These are phyloP conservation scores for Triticum urartu DNA, from an alignment of 176 grass and related monocot genomes.

Conservation along the genomic window DNA sequence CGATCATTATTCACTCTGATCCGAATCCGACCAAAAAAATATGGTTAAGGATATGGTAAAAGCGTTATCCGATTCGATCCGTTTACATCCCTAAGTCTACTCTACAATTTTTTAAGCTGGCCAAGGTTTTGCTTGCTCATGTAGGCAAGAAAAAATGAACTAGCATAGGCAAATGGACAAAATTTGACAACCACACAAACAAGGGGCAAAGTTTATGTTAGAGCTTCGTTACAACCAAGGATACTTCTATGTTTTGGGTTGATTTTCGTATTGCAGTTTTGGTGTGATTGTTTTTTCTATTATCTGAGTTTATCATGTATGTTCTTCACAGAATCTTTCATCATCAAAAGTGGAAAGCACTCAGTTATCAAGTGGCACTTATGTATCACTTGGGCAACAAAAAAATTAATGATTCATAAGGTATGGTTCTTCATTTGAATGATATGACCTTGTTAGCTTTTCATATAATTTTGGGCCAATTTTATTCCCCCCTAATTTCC, in stretches of 20 bases:
- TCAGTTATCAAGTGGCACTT: conserved; percentile 61
- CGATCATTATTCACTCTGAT: too few relatives aligned
- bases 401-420: too few relatives aligned
- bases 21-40: too few relatives aligned
- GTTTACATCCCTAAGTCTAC: not conserved
- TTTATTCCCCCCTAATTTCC: too few relatives aligned
- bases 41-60: too few relatives aligned
- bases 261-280: not conserved
- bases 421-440: too few relatives aligned
- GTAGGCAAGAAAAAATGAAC: not conserved
- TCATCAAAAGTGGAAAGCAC: conserved; percentile 51
- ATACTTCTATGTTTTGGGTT: not conserved
- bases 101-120: not conserved
- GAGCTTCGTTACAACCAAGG: not conserved
- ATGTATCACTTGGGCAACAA: conserved; percentile 62
- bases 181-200: not conserved
- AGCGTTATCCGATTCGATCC: too few relatives aligned
- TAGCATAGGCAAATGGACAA: not conserved
- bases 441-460: too few relatives aligned
- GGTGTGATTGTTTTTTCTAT: not conserved
- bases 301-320: conserved; percentile 9
- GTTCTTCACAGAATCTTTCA: conserved; percentile 41
- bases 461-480: too few relatives aligned
- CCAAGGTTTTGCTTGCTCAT: not conserved
- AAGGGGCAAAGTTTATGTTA: not conserved